These are phyloP conservation scores for Globisporangium paroecandrum DNA, from an alignment of 352 stramenopile genomes.

Conservation along the genomic window DNA sequence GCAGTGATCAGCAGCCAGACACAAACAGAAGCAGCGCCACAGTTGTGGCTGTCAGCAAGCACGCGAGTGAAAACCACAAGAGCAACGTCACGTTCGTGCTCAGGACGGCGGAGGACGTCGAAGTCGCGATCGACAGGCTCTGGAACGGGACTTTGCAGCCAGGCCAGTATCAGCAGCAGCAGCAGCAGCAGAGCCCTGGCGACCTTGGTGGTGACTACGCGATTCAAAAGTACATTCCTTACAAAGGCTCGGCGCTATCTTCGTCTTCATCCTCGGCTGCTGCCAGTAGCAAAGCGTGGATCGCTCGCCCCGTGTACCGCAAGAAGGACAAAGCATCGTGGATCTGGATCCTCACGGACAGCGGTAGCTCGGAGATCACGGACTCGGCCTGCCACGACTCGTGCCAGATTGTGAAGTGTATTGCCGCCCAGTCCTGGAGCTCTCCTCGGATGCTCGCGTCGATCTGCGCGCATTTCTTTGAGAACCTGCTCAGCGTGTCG, in stretches of 20 bases:
- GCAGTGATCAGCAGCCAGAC: background rate
- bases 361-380: conserved; percentile 9
- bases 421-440: conserved; percentile 45
- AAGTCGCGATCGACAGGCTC: conserved; percentile 16
- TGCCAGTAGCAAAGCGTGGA: conserved; percentile 36
- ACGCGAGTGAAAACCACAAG: conserved; percentile 10
- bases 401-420: conserved; percentile 65
- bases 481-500: conserved; percentile 32
- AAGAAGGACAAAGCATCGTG: conserved; percentile 49
- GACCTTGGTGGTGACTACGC: conserved; percentile 10
- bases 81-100: conserved; percentile 15
- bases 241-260: conserved; percentile 25
- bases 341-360: conserved; percentile 55
- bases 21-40: background rate
- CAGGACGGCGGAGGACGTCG: conserved; percentile 10
- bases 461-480: conserved; percentile 32
- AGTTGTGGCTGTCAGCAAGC: conserved; percentile 12
- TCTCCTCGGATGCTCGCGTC: conserved; percentile 37
- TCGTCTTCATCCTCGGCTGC: background rate
- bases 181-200: no score
- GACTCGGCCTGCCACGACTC: conserved; percentile 20
- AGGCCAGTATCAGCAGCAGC: background rate
- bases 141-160: conserved; percentile 5
- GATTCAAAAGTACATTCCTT: conserved; percentile 49
- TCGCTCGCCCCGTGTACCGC: conserved; percentile 45